Percentiles rank a stretch among this genome's conserved stretches.
Conservation (phyloP, 176 grass and related monocot genomes). For the Metroxylon sagu region DNA sequence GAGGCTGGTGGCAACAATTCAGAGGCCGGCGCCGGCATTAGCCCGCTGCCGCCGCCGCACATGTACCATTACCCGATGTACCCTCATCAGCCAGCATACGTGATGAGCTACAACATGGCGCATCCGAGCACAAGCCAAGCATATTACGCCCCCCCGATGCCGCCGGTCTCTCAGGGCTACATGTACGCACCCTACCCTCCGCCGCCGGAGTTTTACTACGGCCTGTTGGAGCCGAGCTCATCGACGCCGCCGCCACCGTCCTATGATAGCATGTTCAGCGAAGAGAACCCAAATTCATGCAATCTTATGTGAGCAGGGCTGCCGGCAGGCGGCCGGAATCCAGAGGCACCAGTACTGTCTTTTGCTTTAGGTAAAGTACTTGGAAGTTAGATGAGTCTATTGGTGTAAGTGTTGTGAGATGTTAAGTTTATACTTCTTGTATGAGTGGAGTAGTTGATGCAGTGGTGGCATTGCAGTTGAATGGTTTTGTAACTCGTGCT, state of each 20-base stretch:
- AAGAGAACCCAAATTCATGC: constrained; percentile 40
- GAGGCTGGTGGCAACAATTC: neutral
- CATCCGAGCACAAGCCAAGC: constrained; percentile 20
- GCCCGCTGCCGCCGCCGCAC: neutral
- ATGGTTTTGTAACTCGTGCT: no score
- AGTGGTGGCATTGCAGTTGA: no score
- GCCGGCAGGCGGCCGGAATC: no score
- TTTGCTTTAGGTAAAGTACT: no score
- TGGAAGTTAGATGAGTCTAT: no score
- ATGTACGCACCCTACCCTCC: constrained; percentile 6
- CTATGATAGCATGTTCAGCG: constrained; percentile 31
- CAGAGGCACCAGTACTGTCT: no score
- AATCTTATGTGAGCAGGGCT: constrained; percentile 22
- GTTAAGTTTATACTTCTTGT: no score
- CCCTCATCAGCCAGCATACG: constrained; percentile 11
- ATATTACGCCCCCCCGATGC: constrained; percentile 4
- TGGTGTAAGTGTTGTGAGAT: no score
- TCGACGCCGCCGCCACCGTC: neutral
- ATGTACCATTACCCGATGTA: neutral
- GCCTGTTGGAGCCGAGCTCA: neutral
- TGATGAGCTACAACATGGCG: constrained; percentile 35
- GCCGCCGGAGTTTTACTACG: constrained; percentile 14
- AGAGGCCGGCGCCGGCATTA: neutral
- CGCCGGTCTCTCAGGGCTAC: constrained; percentile 4
- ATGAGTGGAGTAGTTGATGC: no score